Evolutionary conservation across 1,139 yeast genomes (phyloP).

Genomic region (Lodderomyces parapsilosis): DNA sequence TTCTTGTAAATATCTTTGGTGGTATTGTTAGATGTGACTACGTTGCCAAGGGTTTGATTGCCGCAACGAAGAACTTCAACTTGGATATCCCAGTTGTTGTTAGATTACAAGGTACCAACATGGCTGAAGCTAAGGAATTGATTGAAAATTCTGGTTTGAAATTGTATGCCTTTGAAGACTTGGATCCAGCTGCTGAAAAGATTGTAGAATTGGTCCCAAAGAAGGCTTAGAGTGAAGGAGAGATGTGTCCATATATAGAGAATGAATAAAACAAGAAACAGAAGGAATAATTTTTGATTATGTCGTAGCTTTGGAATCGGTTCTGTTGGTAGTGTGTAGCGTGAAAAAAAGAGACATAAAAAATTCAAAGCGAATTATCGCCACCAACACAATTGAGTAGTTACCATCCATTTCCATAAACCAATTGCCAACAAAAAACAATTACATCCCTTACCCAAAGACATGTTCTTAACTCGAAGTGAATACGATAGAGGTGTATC

Average conservation of each 20-base stretch:
- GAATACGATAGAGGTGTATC: conserved; percentile 99
- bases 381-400: conserved; percentile 13
- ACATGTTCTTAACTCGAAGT: conserved; percentile 95
- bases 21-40: conserved; percentile 99
- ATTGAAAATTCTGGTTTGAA: conserved; percentile 88
- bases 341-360: not conserved
- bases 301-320: not conserved
- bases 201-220: conserved; percentile 69
- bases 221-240: conserved; percentile 10
- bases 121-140: conserved; percentile 83
- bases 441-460: not conserved
- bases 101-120: conserved; percentile 97
- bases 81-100: conserved; percentile 94
- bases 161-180: conserved; percentile 87
- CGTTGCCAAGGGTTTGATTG: conserved; percentile 95
- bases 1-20: conserved; percentile 97
- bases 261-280: not conserved
- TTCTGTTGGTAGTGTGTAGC: not conserved
- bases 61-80: conserved; percentile 94
- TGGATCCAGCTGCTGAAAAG: conserved; percentile 97
- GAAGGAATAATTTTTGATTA: too few relatives aligned
- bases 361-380: conserved; percentile 4
- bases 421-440: not conserved
- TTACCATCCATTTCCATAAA: not conserved
- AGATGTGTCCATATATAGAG: not conserved